Base-by-base conservation (phyloP, 768 basidiomycete species). In the Suillus spraguei region DNA sequence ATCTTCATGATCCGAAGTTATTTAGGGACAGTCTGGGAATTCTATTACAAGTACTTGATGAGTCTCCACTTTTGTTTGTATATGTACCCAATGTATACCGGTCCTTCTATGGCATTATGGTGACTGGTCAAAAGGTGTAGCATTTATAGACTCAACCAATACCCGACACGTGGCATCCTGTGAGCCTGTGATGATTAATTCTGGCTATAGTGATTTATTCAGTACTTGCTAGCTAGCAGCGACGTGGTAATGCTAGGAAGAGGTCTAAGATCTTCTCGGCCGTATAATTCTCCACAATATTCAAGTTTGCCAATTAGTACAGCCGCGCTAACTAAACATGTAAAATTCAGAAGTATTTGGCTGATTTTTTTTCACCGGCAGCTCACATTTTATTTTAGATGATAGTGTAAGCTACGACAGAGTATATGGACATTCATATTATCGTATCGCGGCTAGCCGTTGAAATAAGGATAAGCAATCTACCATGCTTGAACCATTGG, bases 1-100 rank as follows among this genome's bases (percentile, higher is more conserved):
- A 46, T 42, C 38, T 28, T 32, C 9, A 58, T 41, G 56, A 58
- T 58, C 56, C 24, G 56, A 58, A 41, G 5, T 58, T 58, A 58
- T 58, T 58, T 58, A 17, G 35, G 36, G 17, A 39, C 38, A 20
- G 17, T 41, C 39, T 58, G 38, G 56, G 56, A 20, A 41, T 58
- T 24, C 8, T 56, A 56, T 56, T 56, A 41, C 17, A 41, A 58
- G 24, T 20, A n/a, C 28, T 58, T 4, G 20, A 38, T 38, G 28
- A 28, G 53, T 38, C 55, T 39, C 55, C 38, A 24, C 35, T 39
- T 56, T 56, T 17, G 24, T 41, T 58, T 24, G 56, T 32, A 20
- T 28, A 17, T 38, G 6, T 20, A 41, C 24, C 49, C 16, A 20
- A 52, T 32, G 28, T 52, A 20, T 9, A 14, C 22, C 13, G 9